A percentile compares a stretch with the other conserved stretches of the same genome.
These are phyloP conservation scores for Sphaceloma murrayae DNA, from an alignment of 2,329 filamentous ascomycete species.

Conservation along the genomic window DNA sequence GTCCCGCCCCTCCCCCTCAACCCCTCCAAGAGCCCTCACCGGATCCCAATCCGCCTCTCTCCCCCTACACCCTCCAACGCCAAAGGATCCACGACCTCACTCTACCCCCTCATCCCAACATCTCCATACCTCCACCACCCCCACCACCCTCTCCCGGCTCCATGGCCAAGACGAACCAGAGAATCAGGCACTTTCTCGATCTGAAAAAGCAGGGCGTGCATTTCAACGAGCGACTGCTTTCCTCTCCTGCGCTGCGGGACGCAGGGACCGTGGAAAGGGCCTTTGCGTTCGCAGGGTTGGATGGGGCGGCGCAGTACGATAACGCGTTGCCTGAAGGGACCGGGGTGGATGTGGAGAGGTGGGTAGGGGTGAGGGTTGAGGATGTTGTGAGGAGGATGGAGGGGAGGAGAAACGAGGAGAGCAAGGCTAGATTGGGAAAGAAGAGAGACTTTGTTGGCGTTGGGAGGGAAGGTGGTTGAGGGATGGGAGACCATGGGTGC, in stretches of 20 bases:
- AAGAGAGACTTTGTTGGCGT: constrained; percentile 9
- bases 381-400: constrained; percentile 18
- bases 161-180: constrained; percentile 44
- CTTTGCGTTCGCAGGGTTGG: constrained; percentile 56
- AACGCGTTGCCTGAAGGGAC: constrained; percentile 42
- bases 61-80: constrained; percentile 59
- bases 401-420: constrained; percentile 6
- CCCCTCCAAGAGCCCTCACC: no score
- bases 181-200: constrained; percentile 63
- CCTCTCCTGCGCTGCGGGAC: constrained; percentile 58
- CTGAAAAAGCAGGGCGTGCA: constrained; percentile 69
- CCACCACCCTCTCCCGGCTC: constrained; percentile 38
- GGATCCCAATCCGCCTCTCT: constrained; percentile 37
- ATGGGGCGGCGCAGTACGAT: constrained; percentile 52
- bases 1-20: constrained; percentile 18
- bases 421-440: constrained; percentile 2
- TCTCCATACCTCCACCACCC: constrained; percentile 65
- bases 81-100: constrained; percentile 61
- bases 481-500: background rate
- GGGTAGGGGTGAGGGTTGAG: constrained; percentile 12
- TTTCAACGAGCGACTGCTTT: constrained; percentile 66
- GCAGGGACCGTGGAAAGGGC: constrained; percentile 64
- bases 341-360: constrained; percentile 29
- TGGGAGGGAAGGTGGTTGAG: background rate
- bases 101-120: constrained; percentile 60